Conservation (phyloP, 805 yeast species). For the Schwanniomyces vanrijiae region DNA sequence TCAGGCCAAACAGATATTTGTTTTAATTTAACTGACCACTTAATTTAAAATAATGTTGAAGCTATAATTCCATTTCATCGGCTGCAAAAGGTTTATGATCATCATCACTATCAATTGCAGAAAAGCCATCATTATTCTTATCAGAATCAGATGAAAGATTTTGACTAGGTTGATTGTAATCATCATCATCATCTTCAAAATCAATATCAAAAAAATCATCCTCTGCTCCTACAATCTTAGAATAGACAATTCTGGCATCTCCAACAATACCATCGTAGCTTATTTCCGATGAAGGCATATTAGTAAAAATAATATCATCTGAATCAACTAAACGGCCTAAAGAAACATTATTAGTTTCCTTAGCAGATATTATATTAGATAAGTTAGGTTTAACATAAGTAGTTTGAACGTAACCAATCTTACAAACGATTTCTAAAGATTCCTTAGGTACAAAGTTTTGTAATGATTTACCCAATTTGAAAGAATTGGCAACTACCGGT, state of each 20-base stretch:
- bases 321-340: slow-evolving; percentile 32
- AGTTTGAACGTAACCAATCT: slow-evolving; percentile 39
- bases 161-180: slow-evolving; percentile 13
- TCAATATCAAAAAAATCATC: slow-evolving; percentile 97
- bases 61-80: slow-evolving; percentile 39
- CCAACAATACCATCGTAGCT: slow-evolving; percentile 90
- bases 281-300: slow-evolving; percentile 81
- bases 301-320: slow-evolving; percentile 44
- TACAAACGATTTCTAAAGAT: slow-evolving; percentile 47
- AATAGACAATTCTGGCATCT: slow-evolving; percentile 74
- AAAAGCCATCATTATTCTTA: slow-evolving; percentile 2
- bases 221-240: slow-evolving; percentile 82
- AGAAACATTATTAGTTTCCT: slow-evolving; percentile 24
- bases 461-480: slow-evolving; percentile 81
- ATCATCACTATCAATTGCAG: slow-evolving; percentile 26
- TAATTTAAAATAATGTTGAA: neutral
- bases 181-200: slow-evolving; percentile 90
- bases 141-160: neutral
- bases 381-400: slow-evolving; percentile 38
- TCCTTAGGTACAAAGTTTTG: slow-evolving; percentile 83
- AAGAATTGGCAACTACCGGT: slow-evolving; percentile 68
- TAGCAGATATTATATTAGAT: slow-evolving; percentile 34
- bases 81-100: slow-evolving; percentile 46
- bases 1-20: neutral
- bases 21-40: neutral